These are phyloP conservation scores for Capronia americana DNA, from an alignment of 2,329 filamentous ascomycete genomes.

Conservation along the genomic window DNA sequence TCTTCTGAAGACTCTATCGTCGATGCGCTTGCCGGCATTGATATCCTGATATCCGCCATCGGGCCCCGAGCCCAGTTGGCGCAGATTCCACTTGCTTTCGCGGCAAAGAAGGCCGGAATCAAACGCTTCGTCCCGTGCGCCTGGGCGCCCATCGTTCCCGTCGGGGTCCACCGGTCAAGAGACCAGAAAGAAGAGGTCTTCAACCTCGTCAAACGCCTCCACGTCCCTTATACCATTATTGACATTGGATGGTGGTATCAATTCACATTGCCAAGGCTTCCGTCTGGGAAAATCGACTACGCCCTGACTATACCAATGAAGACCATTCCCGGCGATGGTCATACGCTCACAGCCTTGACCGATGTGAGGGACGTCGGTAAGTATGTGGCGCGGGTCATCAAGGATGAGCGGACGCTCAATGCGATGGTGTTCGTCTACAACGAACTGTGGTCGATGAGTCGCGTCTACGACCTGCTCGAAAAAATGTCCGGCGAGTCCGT, in stretches of 20 bases:
- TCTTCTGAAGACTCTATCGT: conserved; percentile 52
- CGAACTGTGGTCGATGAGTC: conserved; percentile 54
- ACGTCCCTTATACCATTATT: conserved; percentile 62
- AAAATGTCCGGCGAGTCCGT: conserved; percentile 56
- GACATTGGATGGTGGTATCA: conserved; percentile 68
- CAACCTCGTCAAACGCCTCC: conserved; percentile 56
- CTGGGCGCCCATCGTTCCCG: conserved; percentile 55
- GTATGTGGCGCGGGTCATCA: conserved; percentile 59
- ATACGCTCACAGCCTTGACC: conserved; percentile 52
- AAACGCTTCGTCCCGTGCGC: conserved; percentile 60
- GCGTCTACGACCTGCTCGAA: conserved; percentile 57
- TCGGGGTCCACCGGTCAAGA: conserved; percentile 48
- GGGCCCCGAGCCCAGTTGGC: conserved; percentile 45
- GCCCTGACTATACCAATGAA: conserved; percentile 35
- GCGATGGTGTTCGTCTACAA: conserved; percentile 58
- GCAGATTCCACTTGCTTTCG: conserved; percentile 56
- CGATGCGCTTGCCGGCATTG: conserved; percentile 50
- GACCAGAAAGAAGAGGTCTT: conserved; percentile 59
- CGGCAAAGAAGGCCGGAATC: conserved; percentile 58
- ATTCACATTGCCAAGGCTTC: conserved; percentile 52
- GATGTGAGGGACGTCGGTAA: conserved; percentile 61
- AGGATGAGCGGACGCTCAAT: conserved; percentile 62
- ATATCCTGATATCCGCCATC: conserved; percentile 56
- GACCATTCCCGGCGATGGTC: conserved; percentile 56
- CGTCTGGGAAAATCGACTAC: conserved; percentile 56